Evolutionary conservation across 768 basidiomycete species (phyloP), one percentile per base, ranked within the genome.

Genomic region (Rhodotorula graminis): DNA sequence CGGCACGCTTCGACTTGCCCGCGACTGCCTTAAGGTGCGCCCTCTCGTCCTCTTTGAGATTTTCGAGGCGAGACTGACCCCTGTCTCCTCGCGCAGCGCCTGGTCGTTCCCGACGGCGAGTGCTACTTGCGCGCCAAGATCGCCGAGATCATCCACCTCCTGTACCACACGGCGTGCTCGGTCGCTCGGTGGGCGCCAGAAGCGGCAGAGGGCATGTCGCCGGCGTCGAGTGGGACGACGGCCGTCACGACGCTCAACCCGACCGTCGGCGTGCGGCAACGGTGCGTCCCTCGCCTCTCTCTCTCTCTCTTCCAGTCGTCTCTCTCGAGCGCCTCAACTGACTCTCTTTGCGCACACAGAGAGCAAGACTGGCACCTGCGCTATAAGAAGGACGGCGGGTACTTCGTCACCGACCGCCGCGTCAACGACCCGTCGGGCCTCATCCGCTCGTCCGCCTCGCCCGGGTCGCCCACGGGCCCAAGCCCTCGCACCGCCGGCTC

Each of bases 101-200:
- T 76, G 56, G 75, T 76, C 64, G 72, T 73, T 0, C 29, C 64
- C 44, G 75, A 76, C 15, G 75, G 75, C 25, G 78, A 79, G 53
- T 77, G 76, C 59, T 67, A 73, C 65, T 70, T 74, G 31, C 78
- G 78, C 25, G 68, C 66, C 50, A 75, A 76, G 64, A 69, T 79
- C 31, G 66, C 72, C 47, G 78, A 79, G 67, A 71, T 79, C 60
- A 67, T 73, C 33, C 67, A 70, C 42, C 65, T 79, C 18, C 76
- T 79, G 11, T 78, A 78, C 53, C 66, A 65, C 44, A 73, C 68
- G 29, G 67, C 68, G 19, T 61, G 61, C 40, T 65, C 72, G 5
- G 72, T 73, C 49, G 63, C 71, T 0, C 67, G 72, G 1, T 73
- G 72, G 72, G 72, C 72, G 23, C 72, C 75, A 3, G 75, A 76